Conservation (phyloP, 1,139 yeast genomes). For the Candida tetrigidarum region DNA sequence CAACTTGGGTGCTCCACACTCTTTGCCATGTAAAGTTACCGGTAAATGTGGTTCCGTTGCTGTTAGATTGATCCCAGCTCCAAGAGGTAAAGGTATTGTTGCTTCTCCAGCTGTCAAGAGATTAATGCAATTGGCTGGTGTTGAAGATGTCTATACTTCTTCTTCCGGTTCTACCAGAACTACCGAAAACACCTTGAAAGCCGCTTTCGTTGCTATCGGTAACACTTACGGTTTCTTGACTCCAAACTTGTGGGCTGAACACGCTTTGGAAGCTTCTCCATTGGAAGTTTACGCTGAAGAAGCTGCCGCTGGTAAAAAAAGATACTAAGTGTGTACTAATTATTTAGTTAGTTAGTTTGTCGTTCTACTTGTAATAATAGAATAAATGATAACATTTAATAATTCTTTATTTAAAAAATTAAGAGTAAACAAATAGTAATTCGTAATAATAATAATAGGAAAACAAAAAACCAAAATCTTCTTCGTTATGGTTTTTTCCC, state of each 20-base stretch:
- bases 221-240: constrained; percentile 99
- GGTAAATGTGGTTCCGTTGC: constrained; percentile 99
- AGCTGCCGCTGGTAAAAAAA: constrained; percentile 77
- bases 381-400: not conserved
- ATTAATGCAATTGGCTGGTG: constrained; percentile 99
- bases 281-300: constrained; percentile 92
- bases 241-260: constrained; percentile 97
- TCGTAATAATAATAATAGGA: too few species aligned
- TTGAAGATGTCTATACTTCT: constrained; percentile 98
- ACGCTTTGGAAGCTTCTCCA: constrained; percentile 87
- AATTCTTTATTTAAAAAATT: not conserved
- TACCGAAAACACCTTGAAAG: constrained; percentile 99
- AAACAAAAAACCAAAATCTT: not conserved
- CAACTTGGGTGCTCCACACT: constrained; percentile 99
- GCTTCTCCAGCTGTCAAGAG: constrained; percentile 99
- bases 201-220: constrained; percentile 99
- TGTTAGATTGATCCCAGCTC: constrained; percentile 99
- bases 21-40: constrained; percentile 96
- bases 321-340: constrained; percentile 48
- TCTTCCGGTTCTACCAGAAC: constrained; percentile 99
- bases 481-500: too few species aligned
- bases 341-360: not conserved
- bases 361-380: constrained; percentile 7
- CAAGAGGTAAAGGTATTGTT: constrained; percentile 99
- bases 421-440: too few species aligned